Percentiles rank a stretch among this genome's conserved stretches.
Conservation (phyloP, 202 grass and related monocot genomes). For the Carex arenaria region DNA sequence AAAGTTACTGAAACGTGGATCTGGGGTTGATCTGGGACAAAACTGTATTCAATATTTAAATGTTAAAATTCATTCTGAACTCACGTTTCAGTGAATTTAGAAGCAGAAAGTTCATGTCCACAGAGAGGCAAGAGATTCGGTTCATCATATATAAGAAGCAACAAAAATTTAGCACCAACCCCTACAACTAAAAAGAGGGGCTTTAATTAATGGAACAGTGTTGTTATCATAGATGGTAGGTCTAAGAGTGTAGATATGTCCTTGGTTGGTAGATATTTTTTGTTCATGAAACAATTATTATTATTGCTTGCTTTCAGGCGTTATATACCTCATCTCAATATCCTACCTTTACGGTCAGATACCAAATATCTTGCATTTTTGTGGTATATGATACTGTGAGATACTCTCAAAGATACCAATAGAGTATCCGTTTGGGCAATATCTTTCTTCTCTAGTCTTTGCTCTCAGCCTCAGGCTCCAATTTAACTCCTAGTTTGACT, state of each 20-base stretch:
- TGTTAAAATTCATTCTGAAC: too few species aligned
- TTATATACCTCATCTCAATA: background rate
- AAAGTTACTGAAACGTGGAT: too few species aligned
- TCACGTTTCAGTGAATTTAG: too few species aligned
- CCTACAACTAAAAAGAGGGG: background rate
- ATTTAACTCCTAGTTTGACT: too few species aligned
- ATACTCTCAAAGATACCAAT: too few species aligned
- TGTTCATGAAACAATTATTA: background rate
- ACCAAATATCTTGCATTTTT: conserved; percentile 6
- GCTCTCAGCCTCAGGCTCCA: too few species aligned
- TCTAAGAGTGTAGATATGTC: background rate
- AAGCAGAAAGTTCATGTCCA: too few species aligned
- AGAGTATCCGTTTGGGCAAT: background rate
- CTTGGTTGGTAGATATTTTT: background rate
- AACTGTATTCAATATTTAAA: too few species aligned
- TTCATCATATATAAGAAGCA: background rate
- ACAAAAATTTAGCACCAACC: background rate
- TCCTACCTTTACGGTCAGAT: background rate
- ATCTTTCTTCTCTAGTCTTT: background rate
- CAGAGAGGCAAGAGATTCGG: too few species aligned
- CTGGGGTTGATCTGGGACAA: too few species aligned
- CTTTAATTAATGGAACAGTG: background rate
- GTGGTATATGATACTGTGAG: background rate
- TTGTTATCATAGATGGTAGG: background rate
- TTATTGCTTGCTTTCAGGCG: background rate